Evolutionary conservation across 768 basidiomycete genomes (phyloP), one percentile per base, ranked within the genome.

Genomic region (Hemileccinum impolitum): DNA sequence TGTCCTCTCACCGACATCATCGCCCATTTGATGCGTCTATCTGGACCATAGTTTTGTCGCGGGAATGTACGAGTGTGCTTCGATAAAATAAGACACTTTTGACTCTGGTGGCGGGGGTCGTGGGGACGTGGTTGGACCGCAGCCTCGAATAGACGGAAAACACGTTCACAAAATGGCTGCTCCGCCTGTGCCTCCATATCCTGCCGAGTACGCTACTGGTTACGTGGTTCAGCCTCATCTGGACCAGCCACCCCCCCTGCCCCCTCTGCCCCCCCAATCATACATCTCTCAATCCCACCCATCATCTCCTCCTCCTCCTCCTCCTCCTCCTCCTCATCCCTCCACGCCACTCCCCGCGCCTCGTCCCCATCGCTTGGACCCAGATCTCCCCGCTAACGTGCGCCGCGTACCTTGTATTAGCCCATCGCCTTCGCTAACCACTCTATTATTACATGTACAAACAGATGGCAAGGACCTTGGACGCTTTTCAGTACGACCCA

Each of bases 401-500:
- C 62, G 78, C 73, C n/a, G 46, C 55, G 45, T 47, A 57, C 52
- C 36, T 43, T 21, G 15, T 52, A 53, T 52, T 52, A 45, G 50
- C 47, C 41, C 43, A 39, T 48, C 25, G 4, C 35, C 42, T 48
- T 30, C 46, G 47, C 52, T 48, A 48, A 60, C 53, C 37, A 56
- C 50, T 55, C 42, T 47, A 45, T 8, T 64, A 50, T 63, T 61
- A 63, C 58, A 63, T 58, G 54, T 59, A 43, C 54, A 53, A 63
- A 48, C 63, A 86, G 84, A 87, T 87, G 78, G 82, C 85, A 10
- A 73, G 75, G 52, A 74, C 72, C 14, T 66, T 87, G 12, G 84
- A 87, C 59, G 54, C 54, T 42, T 54, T 64, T 43, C 61, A 59
- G 25, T 53, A 56, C 44, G 58, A 57, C 39, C 56, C 57, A 6